Base-by-base conservation (phyloP, 129 eudicot species). In the Centella asiatica region DNA sequence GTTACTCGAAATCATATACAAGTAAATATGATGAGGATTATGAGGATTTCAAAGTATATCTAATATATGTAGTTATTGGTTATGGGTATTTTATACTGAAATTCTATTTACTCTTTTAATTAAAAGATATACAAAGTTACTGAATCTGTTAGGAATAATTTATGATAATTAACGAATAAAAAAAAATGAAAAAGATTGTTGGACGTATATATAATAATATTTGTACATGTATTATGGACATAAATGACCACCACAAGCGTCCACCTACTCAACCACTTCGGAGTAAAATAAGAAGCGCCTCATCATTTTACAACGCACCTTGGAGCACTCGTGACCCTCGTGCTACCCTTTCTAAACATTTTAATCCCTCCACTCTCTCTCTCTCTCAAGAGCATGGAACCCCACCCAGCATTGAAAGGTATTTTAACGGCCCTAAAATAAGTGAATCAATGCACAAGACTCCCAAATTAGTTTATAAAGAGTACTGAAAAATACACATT, bases 251-350 rank as follows among this genome's bases (percentile, higher is more conserved):
- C 18, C n/a, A n/a, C n/a, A n/a, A n/a, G n/a, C n/a, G n/a, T 36
- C 42, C 71, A 66, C 51, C 39, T 23, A 44, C 44, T 42, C 31
- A 55, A 40, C 72, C 72, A 42, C 64, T 54, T 24, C 12, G 24
- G 7, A 53, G 14, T 29, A 48, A 66, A 66, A 22, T 20, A 54
- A 25, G 15, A 28, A 52, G 37, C 12, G 22, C 28, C 32, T 22
- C 51, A 24, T 53, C 62, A 32, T 34, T 18, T 67, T 44, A 28
- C 40, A 53, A 49, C 31, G 14, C 54, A 54, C 56, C 57, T 40
- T 28, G 40, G 42, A 33, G 49, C 71, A 27, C 64, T 44, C 72
- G 72, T 67, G 72, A 68, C 33, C 62, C 72, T 68, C 65, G 73
- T 68, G 73, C 46, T 12, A 27, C 11, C 5, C 47, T 45, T 32